These are phyloP conservation scores for Ambrosia artemisiifolia DNA, from an alignment of 129 eudicot species.

Conservation along the genomic window DNA sequence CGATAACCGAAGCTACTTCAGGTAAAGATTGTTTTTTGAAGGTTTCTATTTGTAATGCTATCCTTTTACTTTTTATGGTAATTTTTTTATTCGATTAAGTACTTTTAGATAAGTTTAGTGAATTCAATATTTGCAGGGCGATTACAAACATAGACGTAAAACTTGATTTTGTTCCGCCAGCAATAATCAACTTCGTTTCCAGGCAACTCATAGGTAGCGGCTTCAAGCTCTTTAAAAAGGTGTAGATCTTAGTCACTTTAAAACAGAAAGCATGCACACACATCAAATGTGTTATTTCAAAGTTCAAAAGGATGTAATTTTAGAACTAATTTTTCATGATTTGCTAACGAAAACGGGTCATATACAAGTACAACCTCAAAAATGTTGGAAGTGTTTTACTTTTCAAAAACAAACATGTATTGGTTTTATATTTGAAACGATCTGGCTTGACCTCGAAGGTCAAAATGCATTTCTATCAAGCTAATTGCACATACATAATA, in stretches of 20 bases:
- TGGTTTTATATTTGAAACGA: background rate
- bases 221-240: slow-evolving; percentile 96
- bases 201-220: slow-evolving; percentile 97
- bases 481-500: slow-evolving; percentile 7
- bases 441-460: slow-evolving; percentile 15
- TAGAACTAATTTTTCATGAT: background rate
- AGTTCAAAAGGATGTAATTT: background rate
- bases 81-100: background rate
- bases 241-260: slow-evolving; percentile 33
- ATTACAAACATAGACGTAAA: slow-evolving; percentile 84
- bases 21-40: slow-evolving; percentile 35
- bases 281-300: background rate
- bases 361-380: background rate
- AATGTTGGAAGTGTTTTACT: background rate
- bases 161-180: slow-evolving; percentile 88
- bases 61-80: background rate
- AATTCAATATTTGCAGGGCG: slow-evolving; percentile 46
- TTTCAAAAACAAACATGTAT: background rate
- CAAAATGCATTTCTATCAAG: background rate
- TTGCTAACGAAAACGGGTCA: background rate
- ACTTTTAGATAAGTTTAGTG: background rate
- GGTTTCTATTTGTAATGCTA: background rate
- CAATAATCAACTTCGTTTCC: slow-evolving; percentile 79
- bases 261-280: slow-evolving; percentile 6
- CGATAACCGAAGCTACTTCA: slow-evolving; percentile 65